phyloP scores from a whole-genome alignment of 164 flowering plant genomes.

The Piper betle region DNA sequence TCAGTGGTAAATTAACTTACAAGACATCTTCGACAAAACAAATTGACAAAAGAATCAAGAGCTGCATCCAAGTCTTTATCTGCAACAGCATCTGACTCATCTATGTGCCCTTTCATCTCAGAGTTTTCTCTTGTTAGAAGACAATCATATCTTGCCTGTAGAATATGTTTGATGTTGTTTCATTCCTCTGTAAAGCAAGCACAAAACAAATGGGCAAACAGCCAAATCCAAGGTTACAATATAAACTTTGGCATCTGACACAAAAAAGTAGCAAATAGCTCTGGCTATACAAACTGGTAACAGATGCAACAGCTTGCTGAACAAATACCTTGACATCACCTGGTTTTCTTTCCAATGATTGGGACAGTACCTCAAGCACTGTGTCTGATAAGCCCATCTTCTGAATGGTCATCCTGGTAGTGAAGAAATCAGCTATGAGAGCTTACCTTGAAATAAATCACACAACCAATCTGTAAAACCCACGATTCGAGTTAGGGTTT shows the following conservation, averaged over 20 bases:
- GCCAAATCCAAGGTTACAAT: constrained; percentile 60
- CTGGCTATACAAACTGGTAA: not conserved
- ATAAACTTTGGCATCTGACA: constrained; percentile 15
- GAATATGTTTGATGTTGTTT: constrained; percentile 89
- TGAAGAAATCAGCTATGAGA: not conserved
- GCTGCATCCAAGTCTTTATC: constrained; percentile 91
- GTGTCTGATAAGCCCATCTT: constrained; percentile 62
- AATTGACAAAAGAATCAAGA: constrained; percentile 81
- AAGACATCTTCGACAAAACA: constrained; percentile 84
- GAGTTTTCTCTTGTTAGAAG: constrained; percentile 35
- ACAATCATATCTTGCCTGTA: constrained; percentile 93
- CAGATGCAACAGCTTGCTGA: not conserved
- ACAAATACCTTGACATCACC: constrained; percentile 65
- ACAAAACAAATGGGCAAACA: constrained; percentile 61
- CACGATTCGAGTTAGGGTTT: too few relatives aligned
- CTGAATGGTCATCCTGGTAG: constrained; percentile 50
- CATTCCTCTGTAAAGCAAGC: constrained; percentile 86
- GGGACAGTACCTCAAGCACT: constrained; percentile 57
- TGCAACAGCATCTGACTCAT: constrained; percentile 27
- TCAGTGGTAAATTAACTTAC: constrained; percentile 20
- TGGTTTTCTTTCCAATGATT: constrained; percentile 58
- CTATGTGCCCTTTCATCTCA: constrained; percentile 23
- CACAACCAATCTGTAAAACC: too few relatives aligned
- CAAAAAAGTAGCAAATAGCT: constrained; percentile 7
- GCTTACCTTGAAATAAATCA: not conserved